Evolutionary conservation across 345 rosid species (phyloP).

Genomic region (Boechera retrofracta): DNA sequence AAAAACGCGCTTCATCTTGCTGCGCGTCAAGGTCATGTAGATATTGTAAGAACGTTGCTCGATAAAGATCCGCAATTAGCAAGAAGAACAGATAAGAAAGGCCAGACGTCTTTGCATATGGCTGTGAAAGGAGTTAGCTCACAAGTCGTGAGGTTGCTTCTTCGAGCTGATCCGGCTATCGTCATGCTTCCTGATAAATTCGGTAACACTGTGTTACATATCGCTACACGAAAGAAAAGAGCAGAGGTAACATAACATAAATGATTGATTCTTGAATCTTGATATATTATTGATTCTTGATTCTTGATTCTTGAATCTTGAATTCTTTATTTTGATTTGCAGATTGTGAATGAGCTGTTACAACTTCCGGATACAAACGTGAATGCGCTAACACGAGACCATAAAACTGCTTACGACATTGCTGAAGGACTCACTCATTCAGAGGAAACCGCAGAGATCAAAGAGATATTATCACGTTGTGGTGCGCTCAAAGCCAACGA

Average conservation of each 20-base stretch:
- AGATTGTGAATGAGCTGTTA: slow-evolving; percentile 77
- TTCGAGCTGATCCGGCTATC: slow-evolving; percentile 71
- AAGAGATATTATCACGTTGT: slow-evolving; percentile 57
- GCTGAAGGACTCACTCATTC: slow-evolving; percentile 84
- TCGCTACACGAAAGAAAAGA: slow-evolving; percentile 89
- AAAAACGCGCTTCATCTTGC: slow-evolving; percentile 92
- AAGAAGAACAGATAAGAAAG: slow-evolving; percentile 86
- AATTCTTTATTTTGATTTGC: slow-evolving; percentile 5
- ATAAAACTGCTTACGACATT: slow-evolving; percentile 80
- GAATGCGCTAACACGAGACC: slow-evolving; percentile 79
- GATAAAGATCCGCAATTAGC: slow-evolving; percentile 75
- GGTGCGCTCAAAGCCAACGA: slow-evolving; percentile 83
- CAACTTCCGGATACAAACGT: slow-evolving; percentile 71
- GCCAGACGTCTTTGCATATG: slow-evolving; percentile 95
- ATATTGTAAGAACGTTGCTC: slow-evolving; percentile 72
- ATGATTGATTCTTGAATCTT: slow-evolving; percentile 4
- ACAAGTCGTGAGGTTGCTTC: slow-evolving; percentile 72
- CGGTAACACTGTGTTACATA: slow-evolving; percentile 79
- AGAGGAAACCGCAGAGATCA: slow-evolving; percentile 68
- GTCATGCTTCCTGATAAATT: slow-evolving; percentile 89
- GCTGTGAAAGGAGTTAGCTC: slow-evolving; percentile 88
- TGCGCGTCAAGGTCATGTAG: slow-evolving; percentile 89
- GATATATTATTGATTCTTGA: neutral
- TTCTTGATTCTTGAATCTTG: neutral
- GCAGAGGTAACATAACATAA: slow-evolving; percentile 55